Conservation (phyloP, 805 yeast species). For the Candida lessepsii region DNA sequence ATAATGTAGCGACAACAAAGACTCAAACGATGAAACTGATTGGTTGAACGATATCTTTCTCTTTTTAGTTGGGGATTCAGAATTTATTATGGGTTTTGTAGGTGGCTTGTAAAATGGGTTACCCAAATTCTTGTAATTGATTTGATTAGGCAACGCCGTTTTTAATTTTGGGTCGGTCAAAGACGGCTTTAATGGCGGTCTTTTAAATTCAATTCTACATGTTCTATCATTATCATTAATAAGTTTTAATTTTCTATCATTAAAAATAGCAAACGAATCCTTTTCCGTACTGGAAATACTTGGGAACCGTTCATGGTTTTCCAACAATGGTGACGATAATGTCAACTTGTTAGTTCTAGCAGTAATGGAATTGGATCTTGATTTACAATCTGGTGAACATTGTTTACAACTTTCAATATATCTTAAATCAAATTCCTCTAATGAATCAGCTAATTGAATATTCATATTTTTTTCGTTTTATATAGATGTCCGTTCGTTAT, state of each 20-base stretch:
- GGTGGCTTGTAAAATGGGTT: slow-evolving; percentile 21
- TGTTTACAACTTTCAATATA: slow-evolving; percentile 24
- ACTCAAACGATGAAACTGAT: slow-evolving; percentile 12
- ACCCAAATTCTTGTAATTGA: slow-evolving; percentile 12
- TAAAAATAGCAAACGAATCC: slow-evolving; percentile 11
- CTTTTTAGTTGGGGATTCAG: slow-evolving; percentile 15
- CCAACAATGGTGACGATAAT: slow-evolving; percentile 26
- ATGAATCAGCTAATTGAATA: slow-evolving; percentile 21
- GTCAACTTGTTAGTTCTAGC: slow-evolving; percentile 14
- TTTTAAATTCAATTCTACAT: slow-evolving; percentile 12
- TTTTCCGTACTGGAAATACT: neutral
- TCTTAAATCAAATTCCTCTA: slow-evolving; percentile 25
- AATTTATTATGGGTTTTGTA: slow-evolving; percentile 8
- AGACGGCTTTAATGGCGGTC: slow-evolving; percentile 25
- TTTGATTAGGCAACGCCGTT: slow-evolving; percentile 4
- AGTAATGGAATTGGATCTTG: slow-evolving; percentile 14
- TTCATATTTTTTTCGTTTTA: slow-evolving; percentile 10
- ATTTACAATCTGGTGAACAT: slow-evolving; percentile 9
- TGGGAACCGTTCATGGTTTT: slow-evolving; percentile 11
- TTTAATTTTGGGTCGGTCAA: slow-evolving; percentile 14
- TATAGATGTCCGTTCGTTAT: neutral
- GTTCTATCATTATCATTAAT: slow-evolving; percentile 7
- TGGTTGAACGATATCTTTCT: slow-evolving; percentile 11
- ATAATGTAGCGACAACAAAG: slow-evolving; percentile 11
- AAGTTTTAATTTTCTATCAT: slow-evolving; percentile 10